Evolutionary conservation across 2,329 filamentous ascomycete genomes (phyloP).

Genomic region (Ascochyta fabae): DNA sequence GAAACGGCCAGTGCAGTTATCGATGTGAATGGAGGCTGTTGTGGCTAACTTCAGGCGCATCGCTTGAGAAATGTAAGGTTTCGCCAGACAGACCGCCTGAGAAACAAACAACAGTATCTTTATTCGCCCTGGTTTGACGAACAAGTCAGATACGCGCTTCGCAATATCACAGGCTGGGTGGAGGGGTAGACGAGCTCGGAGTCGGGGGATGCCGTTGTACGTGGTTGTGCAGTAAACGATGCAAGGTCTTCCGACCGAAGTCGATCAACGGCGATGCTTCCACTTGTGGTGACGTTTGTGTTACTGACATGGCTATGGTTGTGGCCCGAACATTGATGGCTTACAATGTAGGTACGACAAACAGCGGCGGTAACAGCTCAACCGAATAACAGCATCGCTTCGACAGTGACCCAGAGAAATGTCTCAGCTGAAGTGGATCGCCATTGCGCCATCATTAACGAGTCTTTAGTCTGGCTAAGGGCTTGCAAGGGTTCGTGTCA

Average conservation of each 20-base stretch:
- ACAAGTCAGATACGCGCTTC: slow-evolving; percentile 19
- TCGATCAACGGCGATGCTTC: slow-evolving; percentile 20
- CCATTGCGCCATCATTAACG: slow-evolving; percentile 2
- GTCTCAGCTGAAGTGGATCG: slow-evolving; percentile 9
- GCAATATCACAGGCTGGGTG: slow-evolving; percentile 21
- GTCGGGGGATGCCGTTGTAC: slow-evolving; percentile 22
- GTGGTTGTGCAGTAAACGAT: slow-evolving; percentile 28
- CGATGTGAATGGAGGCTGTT: slow-evolving; percentile 16
- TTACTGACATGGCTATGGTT: slow-evolving; percentile 7
- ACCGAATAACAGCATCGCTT: slow-evolving; percentile 5
- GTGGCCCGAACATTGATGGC: neutral
- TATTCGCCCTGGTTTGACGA: slow-evolving; percentile 25
- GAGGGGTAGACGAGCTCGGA: slow-evolving; percentile 20
- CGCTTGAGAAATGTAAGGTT: slow-evolving; percentile 29
- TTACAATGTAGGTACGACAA: slow-evolving; percentile 5
- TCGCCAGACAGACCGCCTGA: slow-evolving; percentile 12
- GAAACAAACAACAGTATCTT: slow-evolving; percentile 25
- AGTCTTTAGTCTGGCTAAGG: neutral
- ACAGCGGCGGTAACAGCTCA: neutral
- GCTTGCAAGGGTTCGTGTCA: slow-evolving; percentile 11
- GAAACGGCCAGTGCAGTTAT: slow-evolving; percentile 18
- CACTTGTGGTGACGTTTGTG: slow-evolving; percentile 18
- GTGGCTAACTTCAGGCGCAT: slow-evolving; percentile 20
- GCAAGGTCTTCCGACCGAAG: slow-evolving; percentile 23
- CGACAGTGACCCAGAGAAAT: neutral